Evolutionary conservation across 2,329 filamentous ascomycete genomes (phyloP).

Genomic region (Trichoderma breve): DNA sequence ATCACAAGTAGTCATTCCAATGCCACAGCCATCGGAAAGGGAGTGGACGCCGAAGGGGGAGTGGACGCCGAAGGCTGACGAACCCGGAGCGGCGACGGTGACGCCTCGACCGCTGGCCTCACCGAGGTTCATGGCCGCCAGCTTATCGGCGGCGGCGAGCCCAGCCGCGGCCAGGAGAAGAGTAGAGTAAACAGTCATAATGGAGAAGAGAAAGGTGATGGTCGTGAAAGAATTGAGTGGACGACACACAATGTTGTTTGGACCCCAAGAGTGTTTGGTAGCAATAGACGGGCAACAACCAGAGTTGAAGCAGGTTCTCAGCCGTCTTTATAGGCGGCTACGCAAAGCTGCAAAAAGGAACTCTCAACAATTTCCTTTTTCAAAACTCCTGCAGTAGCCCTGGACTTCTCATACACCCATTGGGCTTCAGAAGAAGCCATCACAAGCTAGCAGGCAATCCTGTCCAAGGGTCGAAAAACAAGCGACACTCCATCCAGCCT

Average conservation of each 20-base stretch:
- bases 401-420: neutral
- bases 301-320: neutral
- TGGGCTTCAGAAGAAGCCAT: slow-evolving; percentile 7
- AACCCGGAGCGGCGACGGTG: slow-evolving; percentile 9
- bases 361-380: neutral
- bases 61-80: slow-evolving; percentile 23
- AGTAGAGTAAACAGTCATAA: slow-evolving; percentile 28
- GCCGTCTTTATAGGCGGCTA: neutral
- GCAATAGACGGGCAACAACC: neutral
- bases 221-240: neutral
- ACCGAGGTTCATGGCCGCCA: slow-evolving; percentile 7
- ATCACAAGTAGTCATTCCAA: slow-evolving; percentile 30
- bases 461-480: slow-evolving; percentile 1
- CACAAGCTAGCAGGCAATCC: slow-evolving; percentile 4
- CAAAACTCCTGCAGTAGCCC: neutral
- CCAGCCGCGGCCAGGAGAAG: slow-evolving; percentile 30
- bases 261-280: neutral
- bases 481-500: neutral
- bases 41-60: slow-evolving; percentile 20
- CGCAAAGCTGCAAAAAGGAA: neutral
- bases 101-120: slow-evolving; percentile 18
- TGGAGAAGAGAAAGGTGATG: slow-evolving; percentile 19
- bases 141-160: slow-evolving; percentile 25
- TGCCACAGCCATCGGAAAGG: slow-evolving; percentile 24
- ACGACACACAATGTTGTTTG: neutral